phyloP scores from a whole-genome alignment of 441 rosid species.

The Bruguiera hainesii region DNA sequence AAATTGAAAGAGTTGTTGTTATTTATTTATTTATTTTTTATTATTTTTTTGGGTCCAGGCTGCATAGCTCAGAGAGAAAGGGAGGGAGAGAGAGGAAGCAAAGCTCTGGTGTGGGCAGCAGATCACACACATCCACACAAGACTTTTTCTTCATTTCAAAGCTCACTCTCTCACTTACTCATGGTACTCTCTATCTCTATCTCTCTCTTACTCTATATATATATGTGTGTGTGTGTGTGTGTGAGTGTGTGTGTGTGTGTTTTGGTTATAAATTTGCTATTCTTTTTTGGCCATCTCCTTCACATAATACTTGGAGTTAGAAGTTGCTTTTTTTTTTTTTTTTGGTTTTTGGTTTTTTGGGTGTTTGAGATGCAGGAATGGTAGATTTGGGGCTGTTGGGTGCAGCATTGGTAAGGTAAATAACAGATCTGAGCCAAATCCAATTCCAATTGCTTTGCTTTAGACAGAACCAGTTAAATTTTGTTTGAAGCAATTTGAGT shows the following conservation, averaged over 20 bases:
- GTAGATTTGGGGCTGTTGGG: conserved; percentile 36
- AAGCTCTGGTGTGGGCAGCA: neutral
- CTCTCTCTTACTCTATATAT: conserved; percentile 6
- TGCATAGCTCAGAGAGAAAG: neutral
- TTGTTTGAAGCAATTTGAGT: neutral
- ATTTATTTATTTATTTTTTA: neutral
- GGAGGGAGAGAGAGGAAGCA: neutral
- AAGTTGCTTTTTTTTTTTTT: neutral
- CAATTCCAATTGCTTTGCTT: neutral
- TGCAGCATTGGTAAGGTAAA: conserved; percentile 41
- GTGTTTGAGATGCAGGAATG: conserved; percentile 31
- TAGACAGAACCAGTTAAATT: neutral
- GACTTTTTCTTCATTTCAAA: conserved; percentile 27
- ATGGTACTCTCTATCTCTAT: conserved; percentile 30
- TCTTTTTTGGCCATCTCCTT: neutral
- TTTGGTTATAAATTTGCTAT: neutral
- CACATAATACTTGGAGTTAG: neutral
- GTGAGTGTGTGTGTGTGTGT: neutral
- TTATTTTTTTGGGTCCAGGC: no score
- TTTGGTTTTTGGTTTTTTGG: neutral
- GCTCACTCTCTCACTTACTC: conserved; percentile 23
- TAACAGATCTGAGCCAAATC: conserved; percentile 56
- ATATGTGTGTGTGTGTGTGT: no score
- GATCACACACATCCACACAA: conserved; percentile 10
- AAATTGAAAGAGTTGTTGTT: neutral